phyloP scores from a whole-genome alignment of 2,329 filamentous ascomycete species.

The Coniochaeta hoffmannii region DNA sequence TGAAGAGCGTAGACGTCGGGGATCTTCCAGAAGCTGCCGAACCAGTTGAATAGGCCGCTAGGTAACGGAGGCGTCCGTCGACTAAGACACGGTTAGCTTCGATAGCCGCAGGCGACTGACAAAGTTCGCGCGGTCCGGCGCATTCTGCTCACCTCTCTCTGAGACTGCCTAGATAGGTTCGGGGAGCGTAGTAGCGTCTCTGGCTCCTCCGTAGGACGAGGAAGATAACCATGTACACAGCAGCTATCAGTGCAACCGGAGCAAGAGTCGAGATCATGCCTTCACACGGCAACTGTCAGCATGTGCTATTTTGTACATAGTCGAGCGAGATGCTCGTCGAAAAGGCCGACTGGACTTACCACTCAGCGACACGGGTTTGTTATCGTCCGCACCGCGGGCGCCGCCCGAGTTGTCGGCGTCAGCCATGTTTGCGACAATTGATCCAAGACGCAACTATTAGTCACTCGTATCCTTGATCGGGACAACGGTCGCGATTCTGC shows the following conservation, averaged over 20 bases:
- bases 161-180: slow-evolving; percentile 41
- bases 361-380: background rate
- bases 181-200: slow-evolving; percentile 40
- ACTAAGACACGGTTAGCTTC: slow-evolving; percentile 19
- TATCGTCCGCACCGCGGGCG: background rate
- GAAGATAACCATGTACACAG: slow-evolving; percentile 35
- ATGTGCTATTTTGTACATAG: no score
- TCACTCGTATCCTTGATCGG: no score
- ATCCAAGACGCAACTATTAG: no score
- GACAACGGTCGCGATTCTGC: no score
- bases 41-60: slow-evolving; percentile 59
- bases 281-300: slow-evolving; percentile 7
- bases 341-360: background rate
- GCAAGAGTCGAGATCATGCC: slow-evolving; percentile 35
- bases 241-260: slow-evolving; percentile 29
- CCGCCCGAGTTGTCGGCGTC: background rate
- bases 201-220: slow-evolving; percentile 35
- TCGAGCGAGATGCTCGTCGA: background rate
- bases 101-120: background rate
- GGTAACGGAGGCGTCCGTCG: slow-evolving; percentile 54
- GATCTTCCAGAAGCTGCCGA: slow-evolving; percentile 57
- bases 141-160: slow-evolving; percentile 27
- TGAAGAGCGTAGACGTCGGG: slow-evolving; percentile 76
- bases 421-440: background rate
- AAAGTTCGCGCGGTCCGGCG: background rate